These are phyloP conservation scores for Pythium brachiatum DNA, from an alignment of 352 stramenopile genomes.

Conservation along the genomic window DNA sequence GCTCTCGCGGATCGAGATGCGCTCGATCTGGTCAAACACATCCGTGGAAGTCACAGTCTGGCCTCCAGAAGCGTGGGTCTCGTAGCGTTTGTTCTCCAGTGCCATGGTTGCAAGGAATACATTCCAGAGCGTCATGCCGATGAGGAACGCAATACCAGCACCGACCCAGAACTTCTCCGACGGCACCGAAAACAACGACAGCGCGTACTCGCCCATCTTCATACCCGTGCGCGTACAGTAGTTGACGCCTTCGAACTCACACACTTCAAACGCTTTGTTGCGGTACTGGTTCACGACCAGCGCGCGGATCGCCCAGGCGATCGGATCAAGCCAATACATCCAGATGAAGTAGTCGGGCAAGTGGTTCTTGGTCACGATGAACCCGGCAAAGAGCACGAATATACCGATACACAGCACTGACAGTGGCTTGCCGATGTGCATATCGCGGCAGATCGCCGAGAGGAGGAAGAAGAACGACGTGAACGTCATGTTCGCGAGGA, in stretches of 20 bases:
- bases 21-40: conserved; percentile 20
- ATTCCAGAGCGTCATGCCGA: conserved; percentile 3
- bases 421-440: conserved; percentile 45
- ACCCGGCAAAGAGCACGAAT: conserved; percentile 58
- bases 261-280: conserved; percentile 30
- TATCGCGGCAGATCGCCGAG: conserved; percentile 24
- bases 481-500: conserved; percentile 50
- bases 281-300: conserved; percentile 46
- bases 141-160: conserved; percentile 18
- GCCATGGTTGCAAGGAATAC: conserved; percentile 14
- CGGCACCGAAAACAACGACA: conserved; percentile 32
- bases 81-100: conserved; percentile 29
- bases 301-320: conserved; percentile 40
- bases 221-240: conserved; percentile 30
- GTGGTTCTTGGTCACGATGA: conserved; percentile 47
- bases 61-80: conserved; percentile 11
- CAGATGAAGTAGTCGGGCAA: conserved; percentile 54
- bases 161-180: conserved; percentile 25
- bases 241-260: conserved; percentile 33
- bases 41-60: conserved; percentile 21
- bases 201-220: conserved; percentile 37
- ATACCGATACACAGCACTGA: conserved; percentile 40
- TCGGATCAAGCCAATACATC: conserved; percentile 60
- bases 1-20: conserved; percentile 7
- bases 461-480: conserved; percentile 52